Conservation (phyloP, 2,329 filamentous ascomycete genomes). For the Basipetospora chlamydospora region DNA sequence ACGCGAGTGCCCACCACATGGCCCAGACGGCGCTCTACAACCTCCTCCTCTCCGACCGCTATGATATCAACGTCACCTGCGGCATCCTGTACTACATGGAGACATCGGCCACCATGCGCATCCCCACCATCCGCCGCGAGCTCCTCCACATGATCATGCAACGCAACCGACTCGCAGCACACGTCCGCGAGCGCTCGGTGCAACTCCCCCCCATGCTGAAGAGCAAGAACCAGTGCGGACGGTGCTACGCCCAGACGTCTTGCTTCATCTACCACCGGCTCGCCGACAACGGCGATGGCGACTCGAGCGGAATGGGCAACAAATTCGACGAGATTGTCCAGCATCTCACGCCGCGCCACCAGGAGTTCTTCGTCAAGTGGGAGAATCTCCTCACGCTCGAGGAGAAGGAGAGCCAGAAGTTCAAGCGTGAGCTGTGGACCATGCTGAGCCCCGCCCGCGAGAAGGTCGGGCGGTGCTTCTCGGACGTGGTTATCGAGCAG, state of each 20-base stretch:
- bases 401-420: conserved; percentile 77
- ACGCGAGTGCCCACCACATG: conserved; percentile 66
- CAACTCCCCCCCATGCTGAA: conserved; percentile 77
- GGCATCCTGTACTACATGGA: conserved; percentile 95
- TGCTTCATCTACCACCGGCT: conserved; percentile 94
- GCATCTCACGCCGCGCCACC: conserved; percentile 60
- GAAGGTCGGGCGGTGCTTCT: conserved; percentile 77
- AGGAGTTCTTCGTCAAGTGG: conserved; percentile 87
- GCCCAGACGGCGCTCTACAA: conserved; percentile 95
- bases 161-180: conserved; percentile 76
- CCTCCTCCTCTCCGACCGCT: conserved; percentile 79
- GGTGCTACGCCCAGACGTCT: conserved; percentile 78
- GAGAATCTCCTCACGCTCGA: conserved; percentile 86
- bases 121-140: conserved; percentile 75
- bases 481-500: conserved; percentile 56
- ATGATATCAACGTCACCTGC: conserved; percentile 81
- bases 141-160: conserved; percentile 95
- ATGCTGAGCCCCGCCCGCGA: conserved; percentile 85
- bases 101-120: conserved; percentile 68
- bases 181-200: conserved; percentile 63
- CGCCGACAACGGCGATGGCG: conserved; percentile 67
- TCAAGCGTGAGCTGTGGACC: conserved; percentile 85
- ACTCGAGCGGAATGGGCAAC: conserved; percentile 65
- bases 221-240: conserved; percentile 65
- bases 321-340: conserved; percentile 71